Evolutionary conservation across 176 grass and related monocot genomes (phyloP).

Genomic region (Miscanthus lutarioriparius): DNA sequence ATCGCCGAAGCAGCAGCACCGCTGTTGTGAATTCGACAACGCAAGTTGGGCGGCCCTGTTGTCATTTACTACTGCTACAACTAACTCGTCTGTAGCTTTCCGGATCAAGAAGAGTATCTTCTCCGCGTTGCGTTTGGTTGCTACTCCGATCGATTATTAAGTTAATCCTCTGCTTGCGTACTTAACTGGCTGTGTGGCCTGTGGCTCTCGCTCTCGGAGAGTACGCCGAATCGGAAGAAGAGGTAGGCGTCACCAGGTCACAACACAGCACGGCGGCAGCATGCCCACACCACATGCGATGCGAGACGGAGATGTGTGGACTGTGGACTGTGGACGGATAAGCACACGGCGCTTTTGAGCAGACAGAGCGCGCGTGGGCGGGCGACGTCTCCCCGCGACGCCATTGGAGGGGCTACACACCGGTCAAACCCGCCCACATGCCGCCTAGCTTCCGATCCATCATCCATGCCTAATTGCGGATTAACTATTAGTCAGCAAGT

Average conservation of each 20-base stretch:
- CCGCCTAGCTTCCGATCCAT: not conserved
- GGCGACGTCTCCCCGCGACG: not conserved
- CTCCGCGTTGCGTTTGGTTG: no score
- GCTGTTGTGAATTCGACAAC: slow-evolving; percentile 18
- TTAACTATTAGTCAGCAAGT: not conserved
- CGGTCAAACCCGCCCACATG: slow-evolving; percentile 26
- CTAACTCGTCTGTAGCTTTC: slow-evolving; percentile 11
- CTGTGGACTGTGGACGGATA: slow-evolving; percentile 2
- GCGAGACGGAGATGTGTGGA: no score
- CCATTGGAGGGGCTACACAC: slow-evolving; percentile 25
- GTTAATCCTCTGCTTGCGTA: no score
- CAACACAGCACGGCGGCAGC: not conserved
- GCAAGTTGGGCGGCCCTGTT: slow-evolving; percentile 17
- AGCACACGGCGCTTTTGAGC: not conserved
- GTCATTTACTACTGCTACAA: not conserved
- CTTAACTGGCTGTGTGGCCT: no score
- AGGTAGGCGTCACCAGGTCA: not conserved
- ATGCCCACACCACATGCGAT: no score
- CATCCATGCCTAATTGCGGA: not conserved
- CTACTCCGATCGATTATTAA: no score
- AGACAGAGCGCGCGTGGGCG: not conserved
- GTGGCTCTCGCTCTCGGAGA: not conserved
- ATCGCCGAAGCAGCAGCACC: not conserved
- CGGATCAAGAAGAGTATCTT: slow-evolving; percentile 47
- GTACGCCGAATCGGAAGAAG: no score